phyloP scores from a whole-genome alignment of 768 basidiomycete genomes.

The Phaffia tasmanica region DNA sequence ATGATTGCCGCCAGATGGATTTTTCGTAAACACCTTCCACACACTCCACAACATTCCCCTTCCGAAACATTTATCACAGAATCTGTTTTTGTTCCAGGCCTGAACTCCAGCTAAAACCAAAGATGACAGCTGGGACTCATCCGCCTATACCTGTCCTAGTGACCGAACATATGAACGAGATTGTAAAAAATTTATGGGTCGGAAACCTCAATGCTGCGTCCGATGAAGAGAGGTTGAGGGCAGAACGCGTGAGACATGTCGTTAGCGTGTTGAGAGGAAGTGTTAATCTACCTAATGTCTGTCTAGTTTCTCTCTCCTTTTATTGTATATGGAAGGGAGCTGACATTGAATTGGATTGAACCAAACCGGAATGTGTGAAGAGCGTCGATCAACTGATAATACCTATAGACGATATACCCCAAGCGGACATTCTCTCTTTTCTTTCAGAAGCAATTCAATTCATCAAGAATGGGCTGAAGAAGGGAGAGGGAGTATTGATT shows the following conservation, averaged over 20 bases:
- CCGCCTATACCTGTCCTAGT: not conserved
- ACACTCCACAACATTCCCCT: too few species aligned
- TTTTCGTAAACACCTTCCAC: too few species aligned
- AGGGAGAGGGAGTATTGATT: constrained; percentile 62
- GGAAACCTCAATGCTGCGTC: constrained; percentile 64
- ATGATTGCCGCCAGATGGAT: too few species aligned
- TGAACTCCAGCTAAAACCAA: too few species aligned
- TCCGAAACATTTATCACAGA: too few species aligned
- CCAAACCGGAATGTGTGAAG: not conserved
- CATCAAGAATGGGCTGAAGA: constrained; percentile 7
- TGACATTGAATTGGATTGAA: not conserved
- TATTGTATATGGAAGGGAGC: not conserved
- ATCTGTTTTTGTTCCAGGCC: too few species aligned
- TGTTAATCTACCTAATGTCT: not conserved
- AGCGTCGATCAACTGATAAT: not conserved
- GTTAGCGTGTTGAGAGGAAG: constrained; percentile 54
- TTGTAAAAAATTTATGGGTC: constrained; percentile 71
- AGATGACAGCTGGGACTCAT: too few species aligned
- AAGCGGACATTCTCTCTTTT: constrained; percentile 16
- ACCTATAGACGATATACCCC: constrained; percentile 17
- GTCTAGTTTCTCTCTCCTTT: not conserved
- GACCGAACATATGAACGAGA: constrained; percentile 54
- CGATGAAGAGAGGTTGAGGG: constrained; percentile 51
- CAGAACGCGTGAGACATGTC: constrained; percentile 64
- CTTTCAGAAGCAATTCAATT: constrained; percentile 13